Conservation (phyloP, 495 filamentous ascomycete species). For the Penicillium turbatum region DNA sequence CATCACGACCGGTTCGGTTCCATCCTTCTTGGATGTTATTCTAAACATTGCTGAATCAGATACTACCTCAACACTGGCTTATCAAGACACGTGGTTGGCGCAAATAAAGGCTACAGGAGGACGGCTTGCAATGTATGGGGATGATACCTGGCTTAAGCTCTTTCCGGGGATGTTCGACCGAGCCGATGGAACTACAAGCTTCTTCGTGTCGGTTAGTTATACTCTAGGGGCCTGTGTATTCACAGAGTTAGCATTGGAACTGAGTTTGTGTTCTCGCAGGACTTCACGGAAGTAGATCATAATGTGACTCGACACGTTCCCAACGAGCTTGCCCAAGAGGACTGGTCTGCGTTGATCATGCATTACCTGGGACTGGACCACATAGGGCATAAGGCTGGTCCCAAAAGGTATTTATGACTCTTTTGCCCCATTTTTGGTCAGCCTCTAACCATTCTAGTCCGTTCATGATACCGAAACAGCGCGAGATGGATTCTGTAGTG, state of each 20-base stretch:
- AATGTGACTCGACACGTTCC: conserved; percentile 93
- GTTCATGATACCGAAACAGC: conserved; percentile 89
- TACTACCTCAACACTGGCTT: conserved; percentile 75
- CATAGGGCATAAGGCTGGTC: conserved; percentile 94
- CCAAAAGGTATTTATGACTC: conserved; percentile 56
- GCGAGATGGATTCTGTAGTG: conserved; percentile 89
- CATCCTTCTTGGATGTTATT: conserved; percentile 94
- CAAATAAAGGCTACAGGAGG: conserved; percentile 77
- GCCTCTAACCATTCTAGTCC: conserved; percentile 47
- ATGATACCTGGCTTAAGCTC: conserved; percentile 97
- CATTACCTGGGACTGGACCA: conserved; percentile 97
- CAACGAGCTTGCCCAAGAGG: conserved; percentile 64
- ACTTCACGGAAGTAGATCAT: conserved; percentile 95
- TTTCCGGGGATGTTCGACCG: conserved; percentile 85
- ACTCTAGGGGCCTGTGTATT: conserved; percentile 6
- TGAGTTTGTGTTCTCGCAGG: conserved; percentile 50
- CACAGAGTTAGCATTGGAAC: conserved; percentile 11
- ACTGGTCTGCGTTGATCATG: conserved; percentile 92
- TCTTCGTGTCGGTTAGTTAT: conserved; percentile 88
- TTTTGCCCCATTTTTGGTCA: not conserved
- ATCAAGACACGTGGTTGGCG: conserved; percentile 92
- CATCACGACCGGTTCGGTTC: conserved; percentile 93
- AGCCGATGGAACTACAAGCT: conserved; percentile 89
- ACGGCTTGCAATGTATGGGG: conserved; percentile 89
- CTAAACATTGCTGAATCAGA: conserved; percentile 95